A percentile compares a stretch with the other conserved stretches of the same genome.
Evolutionary conservation across 305 asterid species (phyloP).

Genomic region (Solanum hybrid): DNA sequence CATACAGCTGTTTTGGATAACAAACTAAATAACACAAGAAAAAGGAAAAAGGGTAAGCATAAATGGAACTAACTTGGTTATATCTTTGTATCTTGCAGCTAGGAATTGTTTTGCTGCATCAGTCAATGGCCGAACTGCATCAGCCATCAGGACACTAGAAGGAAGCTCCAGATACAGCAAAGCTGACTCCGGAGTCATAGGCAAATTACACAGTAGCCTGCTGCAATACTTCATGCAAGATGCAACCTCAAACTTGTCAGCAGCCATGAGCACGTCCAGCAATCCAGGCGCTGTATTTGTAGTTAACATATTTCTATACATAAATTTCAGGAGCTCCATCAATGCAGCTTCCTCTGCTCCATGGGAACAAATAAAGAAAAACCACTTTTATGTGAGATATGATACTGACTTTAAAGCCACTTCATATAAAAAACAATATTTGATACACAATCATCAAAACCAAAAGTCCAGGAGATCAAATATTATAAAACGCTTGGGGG

Average conservation of each 20-base stretch:
- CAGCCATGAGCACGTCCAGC: slow-evolving; percentile 32
- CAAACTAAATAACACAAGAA: not conserved
- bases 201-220: slow-evolving; percentile 14
- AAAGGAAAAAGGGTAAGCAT: not conserved
- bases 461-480: not conserved
- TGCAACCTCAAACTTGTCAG: slow-evolving; percentile 32
- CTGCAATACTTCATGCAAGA: slow-evolving; percentile 26
- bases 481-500: not conserved
- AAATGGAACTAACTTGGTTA: slow-evolving; percentile 18
- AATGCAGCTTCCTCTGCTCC: slow-evolving; percentile 33
- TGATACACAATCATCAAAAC: not conserved
- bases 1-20: not conserved
- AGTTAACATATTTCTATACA: slow-evolving; percentile 26
- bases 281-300: slow-evolving; percentile 16
- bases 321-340: slow-evolving; percentile 30
- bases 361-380: not conserved
- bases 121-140: slow-evolving; percentile 24
- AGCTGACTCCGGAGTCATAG: slow-evolving; percentile 26
- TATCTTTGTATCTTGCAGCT: slow-evolving; percentile 23
- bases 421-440: not conserved
- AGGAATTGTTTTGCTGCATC: slow-evolving; percentile 29
- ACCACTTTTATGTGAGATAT: not conserved
- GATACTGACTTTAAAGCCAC: not conserved
- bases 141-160: slow-evolving; percentile 28
- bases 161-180: slow-evolving; percentile 23